These are phyloP conservation scores for Fusarium agapanthi DNA, from an alignment of 2,329 filamentous ascomycete genomes.

Conservation along the genomic window DNA sequence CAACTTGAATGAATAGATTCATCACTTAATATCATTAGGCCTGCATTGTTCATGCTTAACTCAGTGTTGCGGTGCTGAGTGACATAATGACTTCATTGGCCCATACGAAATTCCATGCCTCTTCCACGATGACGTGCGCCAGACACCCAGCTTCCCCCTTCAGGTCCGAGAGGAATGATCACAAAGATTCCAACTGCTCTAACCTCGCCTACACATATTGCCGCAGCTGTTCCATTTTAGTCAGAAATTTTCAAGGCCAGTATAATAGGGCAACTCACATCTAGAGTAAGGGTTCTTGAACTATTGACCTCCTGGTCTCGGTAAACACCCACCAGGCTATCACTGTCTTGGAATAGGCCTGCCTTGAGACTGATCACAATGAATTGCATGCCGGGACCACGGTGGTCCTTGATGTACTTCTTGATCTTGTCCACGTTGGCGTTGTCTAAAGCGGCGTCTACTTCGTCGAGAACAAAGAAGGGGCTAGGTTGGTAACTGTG, in stretches of 20 bases:
- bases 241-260: not conserved
- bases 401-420: constrained; percentile 94
- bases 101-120: constrained; percentile 3
- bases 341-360: constrained; percentile 93
- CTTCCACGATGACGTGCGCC: not conserved
- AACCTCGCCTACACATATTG: constrained; percentile 45
- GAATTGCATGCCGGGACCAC: constrained; percentile 97
- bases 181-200: not conserved
- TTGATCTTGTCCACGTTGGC: constrained; percentile 96
- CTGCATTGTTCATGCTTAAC: not conserved
- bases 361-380: constrained; percentile 98
- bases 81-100: constrained; percentile 8
- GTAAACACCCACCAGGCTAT: constrained; percentile 95
- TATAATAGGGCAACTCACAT: constrained; percentile 72
- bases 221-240: constrained; percentile 42
- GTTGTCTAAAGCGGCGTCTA: constrained; percentile 97
- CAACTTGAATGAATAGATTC: not conserved
- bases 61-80: not conserved
- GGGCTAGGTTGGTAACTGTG: constrained; percentile 95
- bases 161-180: constrained; percentile 2
- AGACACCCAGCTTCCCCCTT: constrained; percentile 7
- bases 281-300: constrained; percentile 88
- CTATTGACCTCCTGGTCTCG: constrained; percentile 94
- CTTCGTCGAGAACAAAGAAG: constrained; percentile 98
- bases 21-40: not conserved